These are phyloP conservation scores for Ophiocordyceps australis DNA, from an alignment of 2,329 filamentous ascomycete genomes.

Conservation along the genomic window DNA sequence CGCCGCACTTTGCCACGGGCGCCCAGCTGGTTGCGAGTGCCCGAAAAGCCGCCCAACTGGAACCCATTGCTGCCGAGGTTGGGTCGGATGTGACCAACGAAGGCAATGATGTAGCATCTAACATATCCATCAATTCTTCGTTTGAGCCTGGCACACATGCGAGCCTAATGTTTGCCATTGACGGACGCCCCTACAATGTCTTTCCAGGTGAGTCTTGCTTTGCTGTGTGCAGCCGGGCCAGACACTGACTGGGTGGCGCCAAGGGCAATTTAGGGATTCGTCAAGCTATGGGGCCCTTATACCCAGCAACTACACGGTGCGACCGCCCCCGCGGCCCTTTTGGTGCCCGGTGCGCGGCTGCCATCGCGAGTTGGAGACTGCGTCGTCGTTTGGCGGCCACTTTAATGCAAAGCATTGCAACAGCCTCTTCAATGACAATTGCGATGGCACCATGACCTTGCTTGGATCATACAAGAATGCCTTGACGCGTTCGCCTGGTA, in stretches of 20 bases:
- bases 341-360: constrained; percentile 20
- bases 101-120: too few species aligned
- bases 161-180: too few species aligned
- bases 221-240: too few species aligned
- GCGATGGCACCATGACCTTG: constrained; percentile 18
- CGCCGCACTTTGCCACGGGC: too few species aligned
- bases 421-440: constrained; percentile 18
- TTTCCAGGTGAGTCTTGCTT: neutral
- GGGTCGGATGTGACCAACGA: too few species aligned
- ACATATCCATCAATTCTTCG: too few species aligned
- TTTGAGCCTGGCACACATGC: too few species aligned
- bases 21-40: too few species aligned
- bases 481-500: constrained; percentile 7
- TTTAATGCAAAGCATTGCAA: constrained; percentile 8
- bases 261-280: too few species aligned
- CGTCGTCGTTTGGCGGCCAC: constrained; percentile 9
- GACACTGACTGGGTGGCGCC: too few species aligned
- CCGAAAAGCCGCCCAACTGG: too few species aligned
- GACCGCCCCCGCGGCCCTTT: constrained; percentile 9
- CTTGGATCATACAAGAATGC: constrained; percentile 9
- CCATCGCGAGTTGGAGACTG: constrained; percentile 8
- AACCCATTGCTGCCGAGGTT: too few species aligned
- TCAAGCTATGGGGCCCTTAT: constrained; percentile 12
- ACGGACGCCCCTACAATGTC: neutral
- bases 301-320: constrained; percentile 12